Percentiles rank a stretch among this genome's conserved stretches.
Conservation (phyloP, 2,329 filamentous ascomycete species). For the Penicillium sp. region DNA sequence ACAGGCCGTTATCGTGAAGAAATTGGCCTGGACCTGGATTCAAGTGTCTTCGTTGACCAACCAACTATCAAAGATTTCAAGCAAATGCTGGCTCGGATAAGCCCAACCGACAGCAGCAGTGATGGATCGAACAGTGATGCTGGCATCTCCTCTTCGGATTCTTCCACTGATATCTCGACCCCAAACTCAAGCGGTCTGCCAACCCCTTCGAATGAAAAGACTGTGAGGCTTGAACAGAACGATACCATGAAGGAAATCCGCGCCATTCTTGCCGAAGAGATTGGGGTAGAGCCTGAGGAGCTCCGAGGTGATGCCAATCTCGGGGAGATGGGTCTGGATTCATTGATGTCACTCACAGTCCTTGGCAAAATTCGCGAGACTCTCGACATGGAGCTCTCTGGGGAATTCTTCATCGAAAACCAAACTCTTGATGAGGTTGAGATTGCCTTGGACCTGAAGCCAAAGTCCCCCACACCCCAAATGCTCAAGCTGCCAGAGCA, state of each 20-base stretch:
- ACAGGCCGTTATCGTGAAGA: conserved; percentile 58
- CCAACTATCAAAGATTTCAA: conserved; percentile 57
- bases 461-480: conserved; percentile 23
- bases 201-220: conserved; percentile 25
- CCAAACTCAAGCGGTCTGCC: conserved; percentile 30
- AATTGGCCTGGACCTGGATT: conserved; percentile 53
- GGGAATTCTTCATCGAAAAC: conserved; percentile 42
- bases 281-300: conserved; percentile 39
- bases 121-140: conserved; percentile 26
- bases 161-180: conserved; percentile 30
- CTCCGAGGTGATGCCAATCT: conserved; percentile 37
- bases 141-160: conserved; percentile 25
- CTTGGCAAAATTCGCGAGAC: conserved; percentile 42
- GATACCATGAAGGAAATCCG: conserved; percentile 37
- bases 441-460: conserved; percentile 34
- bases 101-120: conserved; percentile 26
- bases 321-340: conserved; percentile 42
- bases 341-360: conserved; percentile 42
- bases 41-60: conserved; percentile 55
- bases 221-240: conserved; percentile 19
- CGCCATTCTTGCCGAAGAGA: conserved; percentile 40
- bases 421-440: conserved; percentile 38
- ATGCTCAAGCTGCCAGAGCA: conserved; percentile 20
- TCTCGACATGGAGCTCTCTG: conserved; percentile 37
- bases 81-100: conserved; percentile 43